Evolutionary conservation across 768 basidiomycete species (phyloP), one percentile per base, ranked within the genome.

Genomic region (Thelephora aurantiotincta): DNA sequence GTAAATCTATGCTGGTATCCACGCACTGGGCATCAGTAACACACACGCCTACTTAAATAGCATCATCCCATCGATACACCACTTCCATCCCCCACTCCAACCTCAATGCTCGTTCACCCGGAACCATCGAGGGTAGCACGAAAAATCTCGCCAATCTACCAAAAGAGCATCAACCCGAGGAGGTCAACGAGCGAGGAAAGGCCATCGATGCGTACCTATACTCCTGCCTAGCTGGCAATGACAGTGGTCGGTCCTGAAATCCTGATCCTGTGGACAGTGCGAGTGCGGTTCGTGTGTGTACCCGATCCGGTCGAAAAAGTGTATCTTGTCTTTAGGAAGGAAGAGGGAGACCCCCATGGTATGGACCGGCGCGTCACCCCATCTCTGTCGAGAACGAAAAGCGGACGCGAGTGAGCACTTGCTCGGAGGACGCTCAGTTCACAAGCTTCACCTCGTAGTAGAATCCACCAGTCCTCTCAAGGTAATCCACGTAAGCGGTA

Each of bases 391-490:
- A 20, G 22, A 14, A 9, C 5, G 16, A 23, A 13, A 20, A 13
- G 36, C 18, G 19, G 11, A 26, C 11, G 37, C 6, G 3, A n/a
- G 20, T 11, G 37, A 11, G 37, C 4, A 41, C 44, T 30, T 33
- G 5, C 36, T 14, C n/a, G 11, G 37, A 30, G 20, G 46, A 6
- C 13, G 35, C 35, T 14, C n/a, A 14, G 34, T 43, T n/a, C 9
- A 13, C 34, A 48, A 19, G 36, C 38, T 55, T 47, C 37, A 82
- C 83, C 78, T 91, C 89, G 57, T 91, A 92, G 66, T 92, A 92
- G 64, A 93, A 91, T 5, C 91, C 91, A 36, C 91, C 91, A 42
- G 77, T 75, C 2, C 71, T 63, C 53, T 94, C 92, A 33, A 94
- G 73, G 59, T 75, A 74, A 23, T 87, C 75, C 55, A 94, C 94